Evolutionary conservation across 1,139 yeast species (phyloP).

Genomic region (Kurtzmaniella quercitrusa): DNA sequence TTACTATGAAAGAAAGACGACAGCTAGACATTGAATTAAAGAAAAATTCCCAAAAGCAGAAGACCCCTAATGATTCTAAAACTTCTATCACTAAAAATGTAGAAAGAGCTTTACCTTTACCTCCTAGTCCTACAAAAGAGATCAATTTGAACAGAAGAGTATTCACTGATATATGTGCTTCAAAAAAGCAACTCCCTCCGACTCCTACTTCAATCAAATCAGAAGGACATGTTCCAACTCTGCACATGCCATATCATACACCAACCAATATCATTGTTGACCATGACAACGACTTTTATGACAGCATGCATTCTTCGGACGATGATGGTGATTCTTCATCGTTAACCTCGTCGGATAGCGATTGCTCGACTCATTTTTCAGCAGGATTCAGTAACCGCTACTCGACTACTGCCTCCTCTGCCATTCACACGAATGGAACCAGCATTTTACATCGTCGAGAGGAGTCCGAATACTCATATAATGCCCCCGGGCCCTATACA

Average conservation of each 20-base stretch:
- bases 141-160: not conserved
- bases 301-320: conserved; percentile 16
- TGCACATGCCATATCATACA: not conserved
- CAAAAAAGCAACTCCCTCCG: not conserved
- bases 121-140: not conserved
- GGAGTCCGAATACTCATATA: not conserved
- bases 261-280: conserved; percentile 6
- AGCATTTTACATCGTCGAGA: not conserved
- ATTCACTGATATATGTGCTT: not conserved
- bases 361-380: not conserved
- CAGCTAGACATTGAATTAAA: not conserved
- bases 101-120: not conserved
- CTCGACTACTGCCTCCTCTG: not conserved
- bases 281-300: conserved; percentile 15
- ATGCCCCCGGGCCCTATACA: not conserved
- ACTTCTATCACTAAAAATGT: not conserved
- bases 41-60: not conserved
- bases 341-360: conserved; percentile 1
- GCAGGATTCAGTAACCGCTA: not conserved
- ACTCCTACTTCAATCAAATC: not conserved
- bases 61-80: not conserved
- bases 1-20: not conserved
- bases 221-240: not conserved
- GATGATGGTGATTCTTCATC: conserved; percentile 1
- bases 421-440: not conserved